Evolutionary conservation across 768 basidiomycete genomes (phyloP), one percentile per base, ranked within the genome.

Genomic region (Steccherinum ochraceum): DNA sequence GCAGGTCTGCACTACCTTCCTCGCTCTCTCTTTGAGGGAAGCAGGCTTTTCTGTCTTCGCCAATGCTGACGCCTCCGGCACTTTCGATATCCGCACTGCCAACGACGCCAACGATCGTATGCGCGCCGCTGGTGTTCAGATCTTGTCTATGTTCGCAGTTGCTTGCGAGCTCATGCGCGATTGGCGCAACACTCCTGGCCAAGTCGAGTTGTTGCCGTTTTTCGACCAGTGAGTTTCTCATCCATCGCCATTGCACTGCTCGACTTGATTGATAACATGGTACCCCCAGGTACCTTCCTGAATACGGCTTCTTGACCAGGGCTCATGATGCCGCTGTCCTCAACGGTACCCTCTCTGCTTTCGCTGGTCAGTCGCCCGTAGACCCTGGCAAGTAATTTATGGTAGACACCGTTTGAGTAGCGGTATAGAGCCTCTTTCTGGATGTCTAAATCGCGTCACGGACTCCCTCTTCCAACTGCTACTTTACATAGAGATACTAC

Each of bases 1-100:
- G n/a, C 52, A 75, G 74, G 72, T 78, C 42, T 77, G 75, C 66
- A 76, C 74, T 12, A 53, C 72, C 10, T 76, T 76, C 67, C 64
- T 73, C n/a, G 73, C 76, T 1, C 62, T 76, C 24, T 77, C 76
- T 11, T 69, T 78, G 26, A 47, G 62, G 27, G 56, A 72, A 27
- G 75, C 70, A 53, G 77, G 75, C 10, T 77, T 74, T 56, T 68
- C 67, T 19, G 76, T 78, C 42, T 77, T 66, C 51, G 74, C 72
- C 16, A 74, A 77, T 55, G 64, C 68, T 16, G 75, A 77, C 24
- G 74, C 75, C 4, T 74, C 72, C 7, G 76, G 77, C 3, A 69
- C 73, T 2, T 67, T 70, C 51, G 67, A 67, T 51, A 53, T 56
- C 23, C 62, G 64, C 46, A 73, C 69, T 21, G 72, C 75, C 0